A percentile compares a stretch with the other conserved stretches of the same genome.
phyloP scores from a whole-genome alignment of 108 stramenopile genomes.

The Pelagomonas calceolata region DNA sequence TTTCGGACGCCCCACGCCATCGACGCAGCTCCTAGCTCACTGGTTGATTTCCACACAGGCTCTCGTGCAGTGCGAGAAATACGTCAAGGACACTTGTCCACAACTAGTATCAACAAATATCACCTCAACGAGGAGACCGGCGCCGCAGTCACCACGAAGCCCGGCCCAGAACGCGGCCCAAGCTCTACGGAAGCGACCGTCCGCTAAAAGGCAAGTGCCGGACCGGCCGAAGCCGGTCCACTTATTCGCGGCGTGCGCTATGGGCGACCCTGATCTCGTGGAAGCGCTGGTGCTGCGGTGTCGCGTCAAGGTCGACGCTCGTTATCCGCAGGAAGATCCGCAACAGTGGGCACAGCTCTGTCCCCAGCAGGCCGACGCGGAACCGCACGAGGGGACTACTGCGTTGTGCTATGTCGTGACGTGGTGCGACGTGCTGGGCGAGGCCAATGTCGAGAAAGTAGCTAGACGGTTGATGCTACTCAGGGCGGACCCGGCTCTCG shows the following conservation, averaged over 20 bases:
- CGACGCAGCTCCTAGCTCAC: too few species aligned
- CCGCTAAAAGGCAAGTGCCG: background rate
- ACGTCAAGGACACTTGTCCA: too few species aligned
- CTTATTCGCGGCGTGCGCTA: background rate
- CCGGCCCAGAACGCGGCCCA: too few species aligned
- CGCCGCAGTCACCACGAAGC: too few species aligned
- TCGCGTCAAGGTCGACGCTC: background rate
- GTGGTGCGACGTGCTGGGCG: background rate
- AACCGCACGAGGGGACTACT: background rate
- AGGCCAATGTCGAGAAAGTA: background rate
- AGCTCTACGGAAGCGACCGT: background rate
- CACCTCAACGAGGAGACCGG: too few species aligned
- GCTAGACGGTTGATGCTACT: background rate
- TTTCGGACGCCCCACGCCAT: too few species aligned
- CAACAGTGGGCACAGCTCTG: background rate
- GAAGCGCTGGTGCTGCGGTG: background rate
- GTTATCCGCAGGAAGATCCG: background rate
- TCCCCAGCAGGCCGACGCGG: background rate
- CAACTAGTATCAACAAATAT: too few species aligned
- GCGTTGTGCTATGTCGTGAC: background rate
- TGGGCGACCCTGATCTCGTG: background rate
- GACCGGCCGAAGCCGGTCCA: background rate
- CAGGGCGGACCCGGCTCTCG: background rate
- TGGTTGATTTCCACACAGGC: too few species aligned
- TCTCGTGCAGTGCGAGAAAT: too few species aligned